Base-by-base conservation (phyloP, 2,329 filamentous ascomycete genomes). In the Clarireedia paspali region DNA sequence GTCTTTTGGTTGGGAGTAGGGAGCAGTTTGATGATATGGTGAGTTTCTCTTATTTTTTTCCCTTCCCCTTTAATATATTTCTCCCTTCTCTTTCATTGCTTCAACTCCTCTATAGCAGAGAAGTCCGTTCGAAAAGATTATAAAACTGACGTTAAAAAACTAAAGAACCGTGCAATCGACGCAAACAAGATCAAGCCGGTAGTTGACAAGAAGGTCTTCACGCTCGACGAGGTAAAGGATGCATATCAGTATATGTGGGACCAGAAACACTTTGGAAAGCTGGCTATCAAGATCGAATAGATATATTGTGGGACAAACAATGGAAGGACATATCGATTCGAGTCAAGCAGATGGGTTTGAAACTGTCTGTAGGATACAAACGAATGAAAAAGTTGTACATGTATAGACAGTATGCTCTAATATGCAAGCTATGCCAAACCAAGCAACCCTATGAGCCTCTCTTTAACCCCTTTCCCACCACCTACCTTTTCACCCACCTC, bases 171-270 rank as follows among this genome's bases (percentile, higher is more conserved):
- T 1, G 76, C 75, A 15, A 72, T 81, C 55, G 77, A 80, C 60
- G 74, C 70, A 48, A 73, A 75, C 4, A 68, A 71, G 24, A 74
- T 73, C 30, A 70, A 70, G 55, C 77, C 78, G 2, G 70, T 79
- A 2, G 64, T 81, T 34, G 77, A 80, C 64, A 57, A 66, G 9
- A 72, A 70, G 58, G 61, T 72, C 6, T 80, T 80, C 57, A 67
- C 59, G 10, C 62, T 80, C 36, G 75, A 77, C 17, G 64, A 78
- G 56, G 47, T 71, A 2, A 74, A 71, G 64, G 73, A 53, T 50
- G 77, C 75, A 1, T 79, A 76, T 62, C 69, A 79, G 56, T 76
- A 79, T 57, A 73, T 76, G 72, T 77, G 71, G 72, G 73, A 71
- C 39, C 72, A 76, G 63, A 78, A 76, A 26, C 55, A 57, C 53